Conservation (phyloP, 208 protist species). For the Leishmania aethiopica region DNA sequence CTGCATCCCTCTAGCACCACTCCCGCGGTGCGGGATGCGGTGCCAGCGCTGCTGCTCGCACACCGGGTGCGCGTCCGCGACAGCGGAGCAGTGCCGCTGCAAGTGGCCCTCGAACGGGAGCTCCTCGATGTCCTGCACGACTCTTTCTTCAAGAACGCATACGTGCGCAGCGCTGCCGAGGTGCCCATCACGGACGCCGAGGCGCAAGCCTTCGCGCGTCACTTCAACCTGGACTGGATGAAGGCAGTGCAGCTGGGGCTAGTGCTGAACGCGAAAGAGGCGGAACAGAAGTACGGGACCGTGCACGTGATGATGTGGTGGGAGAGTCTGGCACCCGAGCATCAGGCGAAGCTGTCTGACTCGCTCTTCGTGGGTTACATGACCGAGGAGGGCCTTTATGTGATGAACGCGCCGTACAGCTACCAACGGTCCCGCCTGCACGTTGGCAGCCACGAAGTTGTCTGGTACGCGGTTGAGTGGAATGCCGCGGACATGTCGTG, state of each 20-base stretch:
- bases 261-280: constrained; percentile 72
- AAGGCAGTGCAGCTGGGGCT: constrained; percentile 65
- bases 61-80: constrained; percentile 50
- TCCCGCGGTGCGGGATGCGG: constrained; percentile 33
- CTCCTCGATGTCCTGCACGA: constrained; percentile 66
- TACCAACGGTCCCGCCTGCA: constrained; percentile 63
- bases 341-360: constrained; percentile 65
- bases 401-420: constrained; percentile 83
- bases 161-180: constrained; percentile 40
- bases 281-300: constrained; percentile 50
- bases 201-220: constrained; percentile 46
- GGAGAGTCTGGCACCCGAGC: constrained; percentile 34
- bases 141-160: constrained; percentile 75
- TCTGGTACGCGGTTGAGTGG: constrained; percentile 77
- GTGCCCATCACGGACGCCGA: constrained; percentile 57
- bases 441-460: constrained; percentile 36
- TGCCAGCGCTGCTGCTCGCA: constrained; percentile 48
- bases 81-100: constrained; percentile 49
- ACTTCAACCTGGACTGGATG: constrained; percentile 70
- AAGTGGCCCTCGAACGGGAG: constrained; percentile 40
- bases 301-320: constrained; percentile 45
- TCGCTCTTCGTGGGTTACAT: constrained; percentile 73
- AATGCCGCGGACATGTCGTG: constrained; percentile 57
- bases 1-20: constrained; percentile 74
- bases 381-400: constrained; percentile 69